phyloP scores from a whole-genome alignment of 257 asterid species.

The Salvia splendens region DNA sequence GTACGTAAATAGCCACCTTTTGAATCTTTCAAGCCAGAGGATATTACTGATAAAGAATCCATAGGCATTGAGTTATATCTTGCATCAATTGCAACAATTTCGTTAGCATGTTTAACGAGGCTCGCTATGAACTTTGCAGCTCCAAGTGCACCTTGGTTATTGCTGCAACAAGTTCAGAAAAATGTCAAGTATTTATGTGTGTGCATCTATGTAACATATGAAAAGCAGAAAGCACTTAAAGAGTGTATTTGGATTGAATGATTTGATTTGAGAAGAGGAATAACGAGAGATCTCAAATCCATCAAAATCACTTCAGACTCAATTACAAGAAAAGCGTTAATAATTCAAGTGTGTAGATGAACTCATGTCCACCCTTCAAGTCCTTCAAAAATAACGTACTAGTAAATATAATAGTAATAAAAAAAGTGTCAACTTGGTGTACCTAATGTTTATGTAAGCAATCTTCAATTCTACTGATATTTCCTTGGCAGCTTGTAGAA shows the following conservation, averaged over 20 bases:
- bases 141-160: constrained; percentile 78
- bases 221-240: constrained; percentile 1
- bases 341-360: background rate
- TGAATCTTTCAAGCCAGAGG: constrained; percentile 53
- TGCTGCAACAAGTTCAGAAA: constrained; percentile 47
- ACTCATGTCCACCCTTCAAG: constrained; percentile 4
- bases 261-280: background rate
- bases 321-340: background rate
- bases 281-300: background rate
- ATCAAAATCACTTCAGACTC: constrained; percentile 5
- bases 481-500: constrained; percentile 51
- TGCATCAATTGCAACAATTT: constrained; percentile 62
- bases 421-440: constrained; percentile 22
- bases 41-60: constrained; percentile 61
- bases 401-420: background rate
- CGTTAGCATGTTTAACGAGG: constrained; percentile 55
- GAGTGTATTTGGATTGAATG: background rate
- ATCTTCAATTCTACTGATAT: constrained; percentile 51
- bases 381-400: background rate
- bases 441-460: constrained; percentile 76
- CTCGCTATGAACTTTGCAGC: constrained; percentile 69
- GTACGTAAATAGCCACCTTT: constrained; percentile 48
- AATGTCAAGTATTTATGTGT: constrained; percentile 24
- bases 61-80: constrained; percentile 71
- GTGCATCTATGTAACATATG: background rate